Base-by-base conservation (phyloP, 2,329 filamentous ascomycete genomes). In the Botrytis porri region DNA sequence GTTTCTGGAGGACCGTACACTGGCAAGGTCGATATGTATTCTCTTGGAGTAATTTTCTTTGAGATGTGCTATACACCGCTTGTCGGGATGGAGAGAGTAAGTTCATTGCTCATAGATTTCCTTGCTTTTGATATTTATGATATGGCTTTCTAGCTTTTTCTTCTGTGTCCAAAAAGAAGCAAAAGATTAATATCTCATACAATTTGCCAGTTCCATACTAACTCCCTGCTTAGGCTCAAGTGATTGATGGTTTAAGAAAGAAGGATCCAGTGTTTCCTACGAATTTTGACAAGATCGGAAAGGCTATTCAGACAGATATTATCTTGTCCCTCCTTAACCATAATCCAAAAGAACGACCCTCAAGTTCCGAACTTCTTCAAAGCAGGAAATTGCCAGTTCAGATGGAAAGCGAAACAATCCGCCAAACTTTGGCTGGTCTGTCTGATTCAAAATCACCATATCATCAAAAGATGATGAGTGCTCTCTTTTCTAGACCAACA, bases 11-110 rank as follows among this genome's bases (percentile, higher is more conserved):
- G 92, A 5, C 90, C 90, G 75, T 98, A 98, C 81, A 97, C 93
- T 74, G 91, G 93, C 73, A 98, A 98, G 82, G 95, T 98, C 1
- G 96, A 99, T 84, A 98, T 99, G 95, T 99, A 96, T 81, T 98
- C 95, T 0, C 86, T 99, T 60, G 96, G 96, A 0, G 93, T 99
- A 75, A 98, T 99, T 73, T 97, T 99, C 83, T 98, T 98, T 77
- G 96, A 99, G 82, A 99, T 99, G 96, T 97, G 93, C 79, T 95
- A 90, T 76, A 83, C 85, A 48, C 86, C 88, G 80, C 77, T 85
- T 18, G 77, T 78, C 12, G 89, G 89, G 7, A 91, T 91, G 88
- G 87, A 91, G 77, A 86, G 89, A 75, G 88, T 73, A 59, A 70
- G 65, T 70, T 39, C 43, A 64, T 51, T 4, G 10, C 39, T 57